phyloP scores from a whole-genome alignment of 768 basidiomycete genomes.

The Termitomyces heimii region DNA sequence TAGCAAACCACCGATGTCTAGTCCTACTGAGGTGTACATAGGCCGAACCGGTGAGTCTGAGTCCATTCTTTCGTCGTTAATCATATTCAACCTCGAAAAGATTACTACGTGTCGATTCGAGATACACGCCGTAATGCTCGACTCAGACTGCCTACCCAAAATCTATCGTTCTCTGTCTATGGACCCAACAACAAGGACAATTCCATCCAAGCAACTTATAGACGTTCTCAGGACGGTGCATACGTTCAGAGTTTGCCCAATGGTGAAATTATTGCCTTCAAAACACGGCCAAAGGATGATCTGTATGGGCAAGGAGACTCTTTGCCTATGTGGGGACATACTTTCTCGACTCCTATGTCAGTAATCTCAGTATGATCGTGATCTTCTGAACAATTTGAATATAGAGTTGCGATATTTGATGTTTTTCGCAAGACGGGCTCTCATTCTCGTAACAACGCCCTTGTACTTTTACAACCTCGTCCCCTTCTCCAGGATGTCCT shows the following conservation, averaged over 20 bases:
- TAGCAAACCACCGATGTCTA: constrained; percentile 27
- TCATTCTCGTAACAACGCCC: constrained; percentile 36
- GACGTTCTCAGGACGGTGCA: constrained; percentile 66
- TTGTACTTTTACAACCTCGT: constrained; percentile 85
- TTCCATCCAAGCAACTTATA: constrained; percentile 65
- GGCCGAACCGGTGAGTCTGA: constrained; percentile 40
- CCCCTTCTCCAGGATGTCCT: constrained; percentile 71
- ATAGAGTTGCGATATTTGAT: constrained; percentile 81
- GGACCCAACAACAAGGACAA: constrained; percentile 89
- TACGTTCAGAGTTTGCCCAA: constrained; percentile 81
- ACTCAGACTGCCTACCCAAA: constrained; percentile 52
- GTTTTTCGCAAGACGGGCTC: constrained; percentile 40
- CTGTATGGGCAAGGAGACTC: constrained; percentile 20
- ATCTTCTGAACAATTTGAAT: constrained; percentile 1
- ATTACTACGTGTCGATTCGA: constrained; percentile 81
- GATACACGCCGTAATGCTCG: constrained; percentile 34
- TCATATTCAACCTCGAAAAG: constrained; percentile 31
- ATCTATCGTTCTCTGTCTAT: constrained; percentile 86
- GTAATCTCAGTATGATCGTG: constrained; percentile 16
- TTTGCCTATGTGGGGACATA: constrained; percentile 50
- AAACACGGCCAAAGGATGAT: constrained; percentile 24
- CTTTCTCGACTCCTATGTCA: constrained; percentile 66
- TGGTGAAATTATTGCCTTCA: constrained; percentile 77
- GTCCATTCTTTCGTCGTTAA: not conserved
- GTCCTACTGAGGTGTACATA: constrained; percentile 43